Evolutionary conservation across 2,329 filamentous ascomycete species (phyloP).

Genomic region (Rutstroemia sp.): DNA sequence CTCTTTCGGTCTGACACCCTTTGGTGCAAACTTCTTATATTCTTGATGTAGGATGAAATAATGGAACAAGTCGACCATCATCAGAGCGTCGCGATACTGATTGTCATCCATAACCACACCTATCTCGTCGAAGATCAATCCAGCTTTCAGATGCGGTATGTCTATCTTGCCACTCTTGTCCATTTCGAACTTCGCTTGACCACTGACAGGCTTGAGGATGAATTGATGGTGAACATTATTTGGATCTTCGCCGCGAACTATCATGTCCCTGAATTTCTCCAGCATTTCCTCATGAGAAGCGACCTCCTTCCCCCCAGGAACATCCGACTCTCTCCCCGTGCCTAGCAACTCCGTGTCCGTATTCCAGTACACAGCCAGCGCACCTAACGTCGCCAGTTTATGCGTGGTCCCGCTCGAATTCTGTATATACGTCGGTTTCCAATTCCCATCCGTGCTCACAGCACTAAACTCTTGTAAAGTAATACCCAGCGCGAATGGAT

Average conservation of each 20-base stretch:
- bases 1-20: slow-evolving; percentile 71
- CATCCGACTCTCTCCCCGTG: slow-evolving; percentile 65
- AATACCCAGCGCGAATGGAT: slow-evolving; percentile 87
- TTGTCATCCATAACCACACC: slow-evolving; percentile 96
- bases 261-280: slow-evolving; percentile 67
- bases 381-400: slow-evolving; percentile 86
- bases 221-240: slow-evolving; percentile 65
- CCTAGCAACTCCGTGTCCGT: slow-evolving; percentile 83
- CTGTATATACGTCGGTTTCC: slow-evolving; percentile 94
- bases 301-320: slow-evolving; percentile 48
- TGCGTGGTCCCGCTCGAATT: slow-evolving; percentile 76
- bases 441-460: slow-evolving; percentile 88
- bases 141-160: slow-evolving; percentile 80
- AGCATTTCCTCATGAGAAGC: slow-evolving; percentile 72
- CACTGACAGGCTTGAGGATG: slow-evolving; percentile 91
- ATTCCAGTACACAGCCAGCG: slow-evolving; percentile 95
- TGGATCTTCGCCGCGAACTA: slow-evolving; percentile 60
- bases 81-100: slow-evolving; percentile 92
- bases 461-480: slow-evolving; percentile 96
- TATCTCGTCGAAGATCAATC: slow-evolving; percentile 91
- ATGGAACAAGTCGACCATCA: slow-evolving; percentile 98
- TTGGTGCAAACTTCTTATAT: slow-evolving; percentile 88
- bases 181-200: slow-evolving; percentile 87
- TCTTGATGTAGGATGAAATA: slow-evolving; percentile 98
- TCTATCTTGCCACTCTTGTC: slow-evolving; percentile 82